Conservation (phyloP, 2,329 filamentous ascomycete genomes). For the Waltergamsia citrina region DNA sequence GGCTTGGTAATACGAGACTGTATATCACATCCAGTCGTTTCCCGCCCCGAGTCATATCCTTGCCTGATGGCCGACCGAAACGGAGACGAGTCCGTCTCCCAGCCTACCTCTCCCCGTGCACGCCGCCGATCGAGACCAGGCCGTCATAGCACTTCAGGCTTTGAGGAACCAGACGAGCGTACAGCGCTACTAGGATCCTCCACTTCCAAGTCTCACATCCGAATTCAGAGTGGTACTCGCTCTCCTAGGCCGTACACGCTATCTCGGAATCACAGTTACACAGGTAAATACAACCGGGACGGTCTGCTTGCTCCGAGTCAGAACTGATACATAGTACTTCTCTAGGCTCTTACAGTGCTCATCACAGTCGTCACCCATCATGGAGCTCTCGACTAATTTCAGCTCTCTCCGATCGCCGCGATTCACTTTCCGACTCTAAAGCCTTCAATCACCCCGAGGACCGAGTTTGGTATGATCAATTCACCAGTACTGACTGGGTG, state of each 20-base stretch:
- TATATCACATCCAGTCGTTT: too few relatives aligned
- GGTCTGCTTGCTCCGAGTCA: neutral
- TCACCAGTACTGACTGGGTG: conserved; percentile 96
- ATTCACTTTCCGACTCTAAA: conserved; percentile 54
- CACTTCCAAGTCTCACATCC: conserved; percentile 29
- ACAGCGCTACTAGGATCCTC: conserved; percentile 33
- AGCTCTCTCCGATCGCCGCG: conserved; percentile 45
- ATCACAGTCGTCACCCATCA: conserved; percentile 49
- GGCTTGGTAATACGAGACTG: too few relatives aligned
- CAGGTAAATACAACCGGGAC: conserved; percentile 23
- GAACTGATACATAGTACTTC: too few relatives aligned
- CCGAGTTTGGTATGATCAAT: conserved; percentile 97
- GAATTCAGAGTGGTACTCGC: conserved; percentile 23
- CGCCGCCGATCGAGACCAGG: conserved; percentile 15
- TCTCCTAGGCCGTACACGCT: conserved; percentile 16
- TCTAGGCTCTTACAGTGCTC: conserved; percentile 7
- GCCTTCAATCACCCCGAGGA: conserved; percentile 65
- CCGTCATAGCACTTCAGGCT: conserved; percentile 14
- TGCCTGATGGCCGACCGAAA: conserved; percentile 20
- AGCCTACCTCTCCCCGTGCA: conserved; percentile 22
- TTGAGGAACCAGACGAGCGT: conserved; percentile 28
- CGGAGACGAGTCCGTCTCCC: conserved; percentile 14
- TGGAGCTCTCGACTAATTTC: conserved; percentile 52
- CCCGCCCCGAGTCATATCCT: too few relatives aligned
- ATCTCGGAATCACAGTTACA: conserved; percentile 32